These are phyloP conservation scores for Microdochium trichocladiopsis DNA, from an alignment of 2,329 filamentous ascomycete genomes.

Conservation along the genomic window DNA sequence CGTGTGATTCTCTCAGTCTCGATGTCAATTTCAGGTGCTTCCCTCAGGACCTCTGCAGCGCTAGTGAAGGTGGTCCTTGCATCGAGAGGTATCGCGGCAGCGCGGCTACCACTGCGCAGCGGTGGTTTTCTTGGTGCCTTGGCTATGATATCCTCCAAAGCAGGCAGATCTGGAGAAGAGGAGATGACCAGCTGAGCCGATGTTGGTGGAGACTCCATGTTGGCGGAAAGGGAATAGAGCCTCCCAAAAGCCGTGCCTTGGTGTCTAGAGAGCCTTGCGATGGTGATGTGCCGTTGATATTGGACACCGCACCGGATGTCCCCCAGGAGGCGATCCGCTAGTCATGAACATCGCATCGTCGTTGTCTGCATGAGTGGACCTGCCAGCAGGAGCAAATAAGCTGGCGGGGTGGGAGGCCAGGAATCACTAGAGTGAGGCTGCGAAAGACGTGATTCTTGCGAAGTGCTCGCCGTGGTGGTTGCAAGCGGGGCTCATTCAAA, in stretches of 20 bases:
- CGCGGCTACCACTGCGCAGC: constrained; percentile 27
- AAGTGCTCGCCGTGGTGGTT: neutral
- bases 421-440: neutral
- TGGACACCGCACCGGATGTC: neutral
- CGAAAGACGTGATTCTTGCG: neutral
- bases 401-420: neutral
- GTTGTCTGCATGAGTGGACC: neutral
- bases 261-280: neutral
- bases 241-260: neutral
- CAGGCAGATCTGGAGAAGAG: constrained; percentile 49
- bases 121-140: constrained; percentile 23
- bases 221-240: neutral
- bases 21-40: constrained; percentile 22
- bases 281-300: neutral
- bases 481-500: neutral
- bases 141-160: constrained; percentile 39
- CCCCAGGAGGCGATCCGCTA: neutral
- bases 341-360: neutral
- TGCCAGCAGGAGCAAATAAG: neutral
- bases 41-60: constrained; percentile 28
- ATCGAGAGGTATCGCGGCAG: constrained; percentile 26
- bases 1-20: constrained; percentile 16
- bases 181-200: constrained; percentile 24
- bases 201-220: neutral
- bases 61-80: constrained; percentile 31